Evolutionary conservation across 2,329 filamentous ascomycete species (phyloP).

Genomic region (Ophiosphaerella herpotricha): DNA sequence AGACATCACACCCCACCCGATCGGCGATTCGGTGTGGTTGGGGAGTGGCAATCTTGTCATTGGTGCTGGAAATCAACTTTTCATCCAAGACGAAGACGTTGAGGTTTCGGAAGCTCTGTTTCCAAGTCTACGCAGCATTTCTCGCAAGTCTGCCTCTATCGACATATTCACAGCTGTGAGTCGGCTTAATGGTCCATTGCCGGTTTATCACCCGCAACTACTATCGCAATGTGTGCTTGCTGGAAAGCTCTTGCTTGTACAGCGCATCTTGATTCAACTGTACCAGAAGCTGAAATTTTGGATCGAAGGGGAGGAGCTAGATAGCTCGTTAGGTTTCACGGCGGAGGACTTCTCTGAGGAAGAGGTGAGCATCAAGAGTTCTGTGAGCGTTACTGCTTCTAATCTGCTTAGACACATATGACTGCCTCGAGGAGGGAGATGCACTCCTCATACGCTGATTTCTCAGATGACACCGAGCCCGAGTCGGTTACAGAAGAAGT

Average conservation of each 20-base stretch:
- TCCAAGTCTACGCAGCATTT: conserved; percentile 57
- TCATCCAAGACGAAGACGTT: conserved; percentile 79
- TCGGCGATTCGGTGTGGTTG: conserved; percentile 92
- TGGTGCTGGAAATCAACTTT: conserved; percentile 88
- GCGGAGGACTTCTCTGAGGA: conserved; percentile 55
- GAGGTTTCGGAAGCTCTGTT: conserved; percentile 65
- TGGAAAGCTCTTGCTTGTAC: conserved; percentile 74
- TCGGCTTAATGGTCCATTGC: conserved; percentile 82
- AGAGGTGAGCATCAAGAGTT: conserved; percentile 44
- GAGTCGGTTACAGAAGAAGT: conserved; percentile 72
- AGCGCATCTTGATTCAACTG: conserved; percentile 72
- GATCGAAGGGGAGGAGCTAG: conserved; percentile 77
- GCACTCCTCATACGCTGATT: conserved; percentile 57
- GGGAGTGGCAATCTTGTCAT: conserved; percentile 83
- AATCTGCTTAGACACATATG: conserved; percentile 37
- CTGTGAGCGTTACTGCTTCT: not conserved
- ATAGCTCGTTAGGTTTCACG: conserved; percentile 71
- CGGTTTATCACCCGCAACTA: conserved; percentile 91
- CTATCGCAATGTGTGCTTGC: conserved; percentile 83
- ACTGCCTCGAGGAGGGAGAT: conserved; percentile 54
- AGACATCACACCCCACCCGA: conserved; percentile 83
- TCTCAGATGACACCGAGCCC: conserved; percentile 61
- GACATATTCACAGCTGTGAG: conserved; percentile 83
- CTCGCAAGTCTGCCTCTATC: conserved; percentile 56
- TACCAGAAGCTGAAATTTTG: conserved; percentile 81